These are phyloP conservation scores for Primulina huaijiensis DNA, from an alignment of 257 asterid genomes.

Conservation along the genomic window DNA sequence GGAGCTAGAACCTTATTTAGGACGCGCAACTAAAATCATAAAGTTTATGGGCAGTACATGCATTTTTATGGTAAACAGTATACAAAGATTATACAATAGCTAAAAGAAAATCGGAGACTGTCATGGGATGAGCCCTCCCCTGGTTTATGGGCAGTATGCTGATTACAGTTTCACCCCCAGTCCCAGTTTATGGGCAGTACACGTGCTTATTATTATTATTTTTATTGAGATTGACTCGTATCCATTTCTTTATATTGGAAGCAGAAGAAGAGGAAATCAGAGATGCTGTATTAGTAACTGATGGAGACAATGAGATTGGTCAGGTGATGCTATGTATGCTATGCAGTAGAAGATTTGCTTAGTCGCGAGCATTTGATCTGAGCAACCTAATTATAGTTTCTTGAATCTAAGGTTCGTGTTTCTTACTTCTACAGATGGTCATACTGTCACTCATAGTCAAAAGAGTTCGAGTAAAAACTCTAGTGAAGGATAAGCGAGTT, in stretches of 20 bases:
- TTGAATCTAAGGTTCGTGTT: slow-evolving; percentile 10
- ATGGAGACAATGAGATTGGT: slow-evolving; percentile 93
- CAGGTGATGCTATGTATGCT: slow-evolving; percentile 51
- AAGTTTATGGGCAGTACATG: not conserved
- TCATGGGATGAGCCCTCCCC: too few relatives aligned
- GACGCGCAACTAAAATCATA: too few relatives aligned
- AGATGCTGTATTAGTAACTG: slow-evolving; percentile 87
- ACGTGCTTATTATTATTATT: not conserved
- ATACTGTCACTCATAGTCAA: slow-evolving; percentile 77
- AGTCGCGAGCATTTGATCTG: not conserved
- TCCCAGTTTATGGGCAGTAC: too few relatives aligned
- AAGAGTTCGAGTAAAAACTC: slow-evolving; percentile 70
- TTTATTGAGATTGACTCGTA: not conserved
- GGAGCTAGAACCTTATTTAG: not conserved
- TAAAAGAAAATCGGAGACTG: too few relatives aligned
- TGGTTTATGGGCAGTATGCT: too few relatives aligned
- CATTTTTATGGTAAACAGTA: not conserved
- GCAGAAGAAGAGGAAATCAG: slow-evolving; percentile 68
- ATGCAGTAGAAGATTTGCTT: not conserved
- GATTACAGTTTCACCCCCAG: too few relatives aligned
- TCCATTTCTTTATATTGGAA: slow-evolving; percentile 21
- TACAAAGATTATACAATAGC: not conserved
- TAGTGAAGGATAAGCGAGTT: slow-evolving; percentile 81
- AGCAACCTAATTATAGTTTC: slow-evolving; percentile 1
- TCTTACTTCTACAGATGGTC: slow-evolving; percentile 58